These are phyloP conservation scores for Fusarium austroafricanum DNA, from an alignment of 2,329 filamentous ascomycete species.

Conservation along the genomic window DNA sequence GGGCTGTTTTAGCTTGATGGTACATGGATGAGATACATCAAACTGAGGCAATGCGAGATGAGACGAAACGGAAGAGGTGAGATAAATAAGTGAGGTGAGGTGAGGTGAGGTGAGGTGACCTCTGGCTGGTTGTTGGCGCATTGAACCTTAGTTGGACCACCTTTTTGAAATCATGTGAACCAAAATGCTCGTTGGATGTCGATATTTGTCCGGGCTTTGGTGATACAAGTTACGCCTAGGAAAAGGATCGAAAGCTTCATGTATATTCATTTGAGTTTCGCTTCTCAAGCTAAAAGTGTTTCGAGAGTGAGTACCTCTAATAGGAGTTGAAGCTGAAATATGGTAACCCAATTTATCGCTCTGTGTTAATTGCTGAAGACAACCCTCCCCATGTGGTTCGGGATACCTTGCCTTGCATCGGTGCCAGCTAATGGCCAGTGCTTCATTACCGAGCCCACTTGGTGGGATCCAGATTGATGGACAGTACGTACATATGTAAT, in stretches of 20 bases:
- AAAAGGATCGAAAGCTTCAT: background rate
- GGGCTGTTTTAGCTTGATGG: slow-evolving; percentile 1
- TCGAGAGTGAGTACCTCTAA: background rate
- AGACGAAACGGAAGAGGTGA: slow-evolving; percentile 28
- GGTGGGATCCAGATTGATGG: slow-evolving; percentile 18
- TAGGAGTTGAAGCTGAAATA: background rate
- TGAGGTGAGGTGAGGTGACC: slow-evolving; percentile 41
- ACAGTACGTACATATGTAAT: slow-evolving; percentile 19
- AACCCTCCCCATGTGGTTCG: slow-evolving; percentile 29
- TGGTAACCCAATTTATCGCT: background rate
- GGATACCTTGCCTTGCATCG: slow-evolving; percentile 29
- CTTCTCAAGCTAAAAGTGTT: background rate
- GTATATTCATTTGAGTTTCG: background rate
- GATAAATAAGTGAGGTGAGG: slow-evolving; percentile 20
- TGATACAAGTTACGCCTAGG: background rate
- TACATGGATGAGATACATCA: slow-evolving; percentile 4
- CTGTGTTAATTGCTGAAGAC: slow-evolving; percentile 20
- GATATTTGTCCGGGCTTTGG: background rate
- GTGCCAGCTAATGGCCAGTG: slow-evolving; percentile 41
- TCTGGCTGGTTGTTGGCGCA: slow-evolving; percentile 28
- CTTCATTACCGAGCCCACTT: slow-evolving; percentile 37
- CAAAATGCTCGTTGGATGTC: slow-evolving; percentile 7
- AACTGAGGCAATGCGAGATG: slow-evolving; percentile 24
- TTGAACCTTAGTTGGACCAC: slow-evolving; percentile 31
- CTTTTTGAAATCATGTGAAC: slow-evolving; percentile 33